Conservation (phyloP, 192 early-diverging fungal genomes). For the Coemansia sp. region DNA sequence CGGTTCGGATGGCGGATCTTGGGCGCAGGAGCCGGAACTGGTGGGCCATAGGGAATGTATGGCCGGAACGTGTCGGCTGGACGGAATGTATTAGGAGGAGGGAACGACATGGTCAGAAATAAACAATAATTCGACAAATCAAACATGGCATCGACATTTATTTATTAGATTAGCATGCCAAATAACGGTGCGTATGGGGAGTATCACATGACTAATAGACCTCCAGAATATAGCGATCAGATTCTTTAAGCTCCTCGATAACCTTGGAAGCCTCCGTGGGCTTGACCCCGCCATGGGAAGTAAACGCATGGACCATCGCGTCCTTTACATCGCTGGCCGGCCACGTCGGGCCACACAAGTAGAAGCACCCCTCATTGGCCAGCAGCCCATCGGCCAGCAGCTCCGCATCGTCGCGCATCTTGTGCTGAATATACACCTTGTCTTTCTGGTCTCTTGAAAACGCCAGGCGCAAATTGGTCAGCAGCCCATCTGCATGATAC, state of each 20-base stretch:
- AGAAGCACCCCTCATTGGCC: constrained; percentile 80
- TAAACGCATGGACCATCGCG: constrained; percentile 80
- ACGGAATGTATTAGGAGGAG: background rate
- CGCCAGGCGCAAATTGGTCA: constrained; percentile 87
- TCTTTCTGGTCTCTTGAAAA: constrained; percentile 93
- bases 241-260: constrained; percentile 89
- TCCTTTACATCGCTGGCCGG: constrained; percentile 91
- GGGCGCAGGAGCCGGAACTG: constrained; percentile 15
- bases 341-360: constrained; percentile 98
- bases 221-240: constrained; percentile 89
- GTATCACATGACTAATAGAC: constrained; percentile 58
- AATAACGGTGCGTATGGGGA: background rate
- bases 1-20: constrained; percentile 59
- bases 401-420: constrained; percentile 82
- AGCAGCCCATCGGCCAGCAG: constrained; percentile 76
- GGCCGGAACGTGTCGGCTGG: background rate
- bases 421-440: constrained; percentile 97
- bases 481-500: constrained; percentile 82
- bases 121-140: no score
- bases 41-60: constrained; percentile 2
- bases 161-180: no score
- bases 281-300: constrained; percentile 59
- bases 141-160: no score
- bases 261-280: constrained; percentile 64
- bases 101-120: background rate